A percentile compares a stretch with the other conserved stretches of the same genome.
These are phyloP conservation scores for Oidiodendron maius DNA, from an alignment of 495 filamentous ascomycete genomes.

Conservation along the genomic window DNA sequence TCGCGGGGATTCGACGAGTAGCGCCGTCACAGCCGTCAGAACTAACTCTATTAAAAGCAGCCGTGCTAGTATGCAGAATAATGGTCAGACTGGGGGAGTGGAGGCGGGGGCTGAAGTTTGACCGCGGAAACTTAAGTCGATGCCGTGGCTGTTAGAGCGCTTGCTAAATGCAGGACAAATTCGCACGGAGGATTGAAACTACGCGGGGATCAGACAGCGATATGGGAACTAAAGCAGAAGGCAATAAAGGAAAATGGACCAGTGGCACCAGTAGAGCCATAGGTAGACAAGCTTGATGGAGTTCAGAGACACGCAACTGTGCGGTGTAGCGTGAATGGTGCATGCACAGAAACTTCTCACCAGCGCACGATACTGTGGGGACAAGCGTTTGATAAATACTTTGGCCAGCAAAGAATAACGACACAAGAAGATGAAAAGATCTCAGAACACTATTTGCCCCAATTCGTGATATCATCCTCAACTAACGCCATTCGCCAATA, in stretches of 20 bases:
- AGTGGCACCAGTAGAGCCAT: no score
- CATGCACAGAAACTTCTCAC: no score
- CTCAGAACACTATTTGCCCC: no score
- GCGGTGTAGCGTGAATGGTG: no score
- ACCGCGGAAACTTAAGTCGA: slow-evolving; percentile 6
- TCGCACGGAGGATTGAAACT: not conserved
- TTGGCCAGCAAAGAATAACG: no score
- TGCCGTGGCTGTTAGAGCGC: slow-evolving; percentile 12
- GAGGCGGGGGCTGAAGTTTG: not conserved
- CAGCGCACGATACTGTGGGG: no score
- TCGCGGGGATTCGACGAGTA: slow-evolving; percentile 12
- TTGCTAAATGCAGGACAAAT: slow-evolving; percentile 4
- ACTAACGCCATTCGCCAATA: not conserved
- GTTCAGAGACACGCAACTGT: no score
- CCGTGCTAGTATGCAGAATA: not conserved
- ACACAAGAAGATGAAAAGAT: no score
- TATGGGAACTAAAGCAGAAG: not conserved
- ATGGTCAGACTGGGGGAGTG: not conserved
- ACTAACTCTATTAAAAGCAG: slow-evolving; percentile 10
- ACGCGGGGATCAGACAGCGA: not conserved
- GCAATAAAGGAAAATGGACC: not conserved
- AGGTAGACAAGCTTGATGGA: no score
- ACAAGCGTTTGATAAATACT: no score
- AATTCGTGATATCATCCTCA: no score
- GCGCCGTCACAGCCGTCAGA: slow-evolving; percentile 13